phyloP scores from a whole-genome alignment of 148 eudicot genomes.

The Amaranthus hypochondriacus region DNA sequence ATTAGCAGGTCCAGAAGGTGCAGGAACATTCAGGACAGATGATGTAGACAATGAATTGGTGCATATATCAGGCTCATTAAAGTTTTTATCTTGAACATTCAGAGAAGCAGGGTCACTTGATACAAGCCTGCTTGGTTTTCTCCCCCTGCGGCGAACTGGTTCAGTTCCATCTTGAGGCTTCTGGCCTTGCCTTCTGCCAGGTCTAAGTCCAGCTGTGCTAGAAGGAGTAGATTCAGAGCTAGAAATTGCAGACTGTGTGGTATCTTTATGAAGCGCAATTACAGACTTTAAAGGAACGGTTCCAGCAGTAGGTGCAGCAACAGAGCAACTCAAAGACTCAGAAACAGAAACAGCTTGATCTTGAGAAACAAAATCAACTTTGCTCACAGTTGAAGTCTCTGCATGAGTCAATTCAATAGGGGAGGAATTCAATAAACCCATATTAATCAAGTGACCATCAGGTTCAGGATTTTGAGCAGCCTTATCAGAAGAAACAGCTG shows the following conservation, averaged over 20 bases:
- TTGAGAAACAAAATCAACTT: neutral
- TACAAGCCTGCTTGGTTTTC: conserved; percentile 33
- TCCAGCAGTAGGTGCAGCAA: conserved; percentile 6
- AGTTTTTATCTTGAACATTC: conserved; percentile 16
- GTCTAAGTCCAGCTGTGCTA: conserved; percentile 23
- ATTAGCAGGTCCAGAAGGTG: conserved; percentile 31
- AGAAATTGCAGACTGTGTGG: conserved; percentile 26
- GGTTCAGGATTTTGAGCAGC: conserved; percentile 11
- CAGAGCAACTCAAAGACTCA: conserved; percentile 5
- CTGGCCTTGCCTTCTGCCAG: conserved; percentile 50
- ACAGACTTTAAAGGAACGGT: neutral
- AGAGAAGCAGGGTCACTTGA: conserved; percentile 30
- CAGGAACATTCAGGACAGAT: conserved; percentile 21
- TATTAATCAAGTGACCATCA: conserved; percentile 14
- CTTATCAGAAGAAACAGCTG: conserved; percentile 10
- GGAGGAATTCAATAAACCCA: conserved; percentile 11
- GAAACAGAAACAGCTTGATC: conserved; percentile 15
- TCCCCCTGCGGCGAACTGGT: conserved; percentile 57
- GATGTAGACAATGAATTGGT: conserved; percentile 2
- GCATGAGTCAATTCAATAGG: conserved; percentile 3
- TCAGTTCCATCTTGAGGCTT: conserved; percentile 46
- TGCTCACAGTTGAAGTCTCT: conserved; percentile 7
- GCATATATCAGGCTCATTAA: conserved; percentile 22
- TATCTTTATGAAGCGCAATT: conserved; percentile 7
- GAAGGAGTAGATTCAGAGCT: conserved; percentile 30